Conservation (phyloP, 192 early-diverging fungal species). For the Endogone sp. region DNA sequence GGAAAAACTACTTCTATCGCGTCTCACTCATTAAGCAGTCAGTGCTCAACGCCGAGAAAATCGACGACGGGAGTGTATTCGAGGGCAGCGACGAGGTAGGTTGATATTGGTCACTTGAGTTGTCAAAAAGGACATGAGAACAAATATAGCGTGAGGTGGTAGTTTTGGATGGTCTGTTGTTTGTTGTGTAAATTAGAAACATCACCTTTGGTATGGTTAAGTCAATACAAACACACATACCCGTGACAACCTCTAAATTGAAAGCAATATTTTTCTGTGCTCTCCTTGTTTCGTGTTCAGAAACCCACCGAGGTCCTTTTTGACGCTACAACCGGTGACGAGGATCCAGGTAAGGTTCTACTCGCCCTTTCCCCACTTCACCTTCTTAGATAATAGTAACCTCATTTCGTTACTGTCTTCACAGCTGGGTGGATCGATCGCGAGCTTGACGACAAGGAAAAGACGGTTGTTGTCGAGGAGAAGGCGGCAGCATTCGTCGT, state of each 20-base stretch:
- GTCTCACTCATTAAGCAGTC: constrained; percentile 52
- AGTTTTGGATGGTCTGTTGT: constrained; percentile 21
- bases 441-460: background rate
- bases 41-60: constrained; percentile 21
- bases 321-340: background rate
- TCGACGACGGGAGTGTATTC: background rate
- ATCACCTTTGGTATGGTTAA: background rate
- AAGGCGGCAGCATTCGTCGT: background rate
- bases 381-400: background rate
- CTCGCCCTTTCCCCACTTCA: background rate
- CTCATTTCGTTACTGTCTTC: background rate
- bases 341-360: background rate
- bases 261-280: background rate
- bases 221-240: background rate
- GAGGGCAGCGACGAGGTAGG: background rate
- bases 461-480: background rate
- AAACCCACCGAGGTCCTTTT: background rate
- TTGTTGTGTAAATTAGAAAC: no score
- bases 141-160: background rate
- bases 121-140: background rate
- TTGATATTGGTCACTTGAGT: constrained; percentile 6
- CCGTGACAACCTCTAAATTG: background rate
- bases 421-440: constrained; percentile 9
- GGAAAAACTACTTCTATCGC: constrained; percentile 70
- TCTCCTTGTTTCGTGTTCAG: background rate